These are phyloP conservation scores for Dichotomocladium elegans DNA, from an alignment of 371 early-diverging fungal genomes.

Conservation along the genomic window DNA sequence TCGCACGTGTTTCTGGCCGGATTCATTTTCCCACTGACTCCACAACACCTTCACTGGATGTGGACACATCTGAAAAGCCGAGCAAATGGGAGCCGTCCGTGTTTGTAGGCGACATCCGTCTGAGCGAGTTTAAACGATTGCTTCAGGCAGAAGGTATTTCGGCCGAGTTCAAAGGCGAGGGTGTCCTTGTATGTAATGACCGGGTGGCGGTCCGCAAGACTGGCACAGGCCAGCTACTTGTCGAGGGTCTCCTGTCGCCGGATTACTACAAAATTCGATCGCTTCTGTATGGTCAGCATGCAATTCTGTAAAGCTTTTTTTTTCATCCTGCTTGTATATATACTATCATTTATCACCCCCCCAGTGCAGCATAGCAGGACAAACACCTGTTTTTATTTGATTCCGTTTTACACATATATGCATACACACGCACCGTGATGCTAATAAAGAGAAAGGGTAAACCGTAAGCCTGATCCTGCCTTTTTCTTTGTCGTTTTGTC, in stretches of 20 bases:
- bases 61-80: slow-evolving; percentile 45
- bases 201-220: slow-evolving; percentile 71
- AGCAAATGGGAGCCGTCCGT: slow-evolving; percentile 59
- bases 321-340: neutral
- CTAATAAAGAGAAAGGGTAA: no score
- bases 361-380: no score
- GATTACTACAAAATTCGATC: slow-evolving; percentile 64
- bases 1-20: slow-evolving; percentile 70
- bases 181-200: slow-evolving; percentile 82
- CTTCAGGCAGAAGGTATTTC: slow-evolving; percentile 71
- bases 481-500: no score
- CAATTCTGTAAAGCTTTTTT: slow-evolving; percentile 42
- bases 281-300: slow-evolving; percentile 61
- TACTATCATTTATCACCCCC: no score
- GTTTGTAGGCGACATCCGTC: slow-evolving; percentile 81
- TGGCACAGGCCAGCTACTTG: slow-evolving; percentile 48
- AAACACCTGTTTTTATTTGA: neutral
- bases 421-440: neutral
- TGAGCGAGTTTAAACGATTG: slow-evolving; percentile 76
- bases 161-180: slow-evolving; percentile 81
- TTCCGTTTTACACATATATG: neutral
- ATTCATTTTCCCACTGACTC: slow-evolving; percentile 66
- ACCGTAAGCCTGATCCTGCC: no score
- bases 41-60: slow-evolving; percentile 75
- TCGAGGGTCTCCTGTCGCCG: slow-evolving; percentile 55